These are phyloP conservation scores for Thalassiosira delicatula DNA, from an alignment of 352 stramenopile genomes.

Conservation along the genomic window DNA sequence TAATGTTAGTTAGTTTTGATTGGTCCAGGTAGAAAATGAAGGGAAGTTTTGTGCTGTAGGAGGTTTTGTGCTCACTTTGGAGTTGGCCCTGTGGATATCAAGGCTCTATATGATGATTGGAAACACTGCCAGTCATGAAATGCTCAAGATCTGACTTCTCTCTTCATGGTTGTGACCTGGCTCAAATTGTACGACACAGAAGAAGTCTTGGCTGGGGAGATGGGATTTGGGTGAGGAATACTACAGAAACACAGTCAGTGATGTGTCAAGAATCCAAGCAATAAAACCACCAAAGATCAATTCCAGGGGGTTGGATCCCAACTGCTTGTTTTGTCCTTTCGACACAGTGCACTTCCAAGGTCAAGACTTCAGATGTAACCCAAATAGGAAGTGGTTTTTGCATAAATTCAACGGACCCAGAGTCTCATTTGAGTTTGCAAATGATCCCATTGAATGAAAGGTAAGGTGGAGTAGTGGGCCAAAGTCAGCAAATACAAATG, in stretches of 20 bases:
- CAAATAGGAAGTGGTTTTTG: slow-evolving; percentile 44
- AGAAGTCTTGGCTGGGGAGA: slow-evolving; percentile 11
- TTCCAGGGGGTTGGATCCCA: not conserved
- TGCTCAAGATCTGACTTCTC: slow-evolving; percentile 1
- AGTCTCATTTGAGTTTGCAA: slow-evolving; percentile 54
- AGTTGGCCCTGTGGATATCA: slow-evolving; percentile 13
- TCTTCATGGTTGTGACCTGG: slow-evolving; percentile 25
- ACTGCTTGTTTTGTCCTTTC: not conserved
- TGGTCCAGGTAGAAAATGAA: slow-evolving; percentile 12
- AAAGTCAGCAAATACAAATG: slow-evolving; percentile 23
- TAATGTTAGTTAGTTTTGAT: slow-evolving; percentile 24
- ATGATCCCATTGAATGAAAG: slow-evolving; percentile 39
- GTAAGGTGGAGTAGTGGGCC: slow-evolving; percentile 40
- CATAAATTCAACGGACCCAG: slow-evolving; percentile 57
- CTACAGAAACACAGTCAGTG: not conserved
- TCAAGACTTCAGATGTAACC: slow-evolving; percentile 12
- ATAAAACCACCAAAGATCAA: not conserved
- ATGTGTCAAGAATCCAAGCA: not conserved
- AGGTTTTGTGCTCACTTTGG: slow-evolving; percentile 37
- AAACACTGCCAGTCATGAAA: slow-evolving; percentile 2
- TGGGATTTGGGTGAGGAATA: slow-evolving; percentile 37
- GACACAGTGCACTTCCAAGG: not conserved
- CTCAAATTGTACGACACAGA: slow-evolving; percentile 26
- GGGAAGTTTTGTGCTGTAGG: not conserved
- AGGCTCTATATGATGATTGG: slow-evolving; percentile 18